Evolutionary conservation across 169 alveolate species (phyloP).

Genomic region (Plasmodium gonderi): DNA sequence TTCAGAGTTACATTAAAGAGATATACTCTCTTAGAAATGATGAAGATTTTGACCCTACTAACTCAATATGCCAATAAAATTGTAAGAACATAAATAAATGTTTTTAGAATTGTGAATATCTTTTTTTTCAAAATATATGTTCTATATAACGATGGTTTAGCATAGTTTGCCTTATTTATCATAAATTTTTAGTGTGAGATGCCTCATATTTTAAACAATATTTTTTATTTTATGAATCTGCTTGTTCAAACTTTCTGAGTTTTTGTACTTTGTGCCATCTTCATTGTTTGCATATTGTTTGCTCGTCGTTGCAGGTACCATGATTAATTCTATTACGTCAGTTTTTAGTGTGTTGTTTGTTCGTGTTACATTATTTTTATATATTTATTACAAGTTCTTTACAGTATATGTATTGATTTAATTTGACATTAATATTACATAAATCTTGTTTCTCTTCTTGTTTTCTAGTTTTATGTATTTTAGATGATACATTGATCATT

Average conservation of each 20-base stretch:
- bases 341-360: not conserved
- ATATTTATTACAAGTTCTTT: not conserved
- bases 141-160: no score
- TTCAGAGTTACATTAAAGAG: conserved; percentile 56
- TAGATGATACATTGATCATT: not conserved
- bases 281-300: not conserved
- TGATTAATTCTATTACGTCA: no score
- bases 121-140: no score
- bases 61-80: conserved; percentile 52
- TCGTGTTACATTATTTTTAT: not conserved
- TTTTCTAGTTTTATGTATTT: not conserved
- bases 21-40: conserved; percentile 54
- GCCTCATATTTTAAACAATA: no score
- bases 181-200: no score
- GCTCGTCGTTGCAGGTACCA: no score
- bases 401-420: not conserved
- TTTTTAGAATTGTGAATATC: no score
- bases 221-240: not conserved
- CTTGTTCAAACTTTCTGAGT: not conserved
- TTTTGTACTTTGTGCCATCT: not conserved
- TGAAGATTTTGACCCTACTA: conserved; percentile 38
- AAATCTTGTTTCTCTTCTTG: not conserved
- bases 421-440: not conserved
- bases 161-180: no score
- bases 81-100: conserved; percentile 27